These are phyloP conservation scores for Jacaranda mimosifolia DNA, from an alignment of 257 asterid genomes.

Conservation along the genomic window DNA sequence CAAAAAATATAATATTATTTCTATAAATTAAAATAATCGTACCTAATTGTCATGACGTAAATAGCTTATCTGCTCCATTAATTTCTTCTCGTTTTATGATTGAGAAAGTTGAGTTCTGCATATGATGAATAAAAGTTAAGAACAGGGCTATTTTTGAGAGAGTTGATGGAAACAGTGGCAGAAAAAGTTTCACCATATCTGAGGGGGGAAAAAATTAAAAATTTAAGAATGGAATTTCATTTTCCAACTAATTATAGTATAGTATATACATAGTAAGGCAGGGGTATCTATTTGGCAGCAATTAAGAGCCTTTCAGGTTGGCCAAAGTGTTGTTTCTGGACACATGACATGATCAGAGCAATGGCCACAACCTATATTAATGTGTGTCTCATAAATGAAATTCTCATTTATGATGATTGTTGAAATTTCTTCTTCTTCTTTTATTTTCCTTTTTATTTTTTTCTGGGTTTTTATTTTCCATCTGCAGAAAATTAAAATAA, in stretches of 20 bases:
- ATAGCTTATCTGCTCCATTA: slow-evolving; percentile 20
- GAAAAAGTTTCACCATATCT: neutral
- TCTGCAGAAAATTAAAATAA: neutral
- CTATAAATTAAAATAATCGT: neutral
- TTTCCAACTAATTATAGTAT: slow-evolving; percentile 49
- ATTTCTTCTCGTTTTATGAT: neutral
- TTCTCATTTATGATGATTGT: slow-evolving; percentile 47
- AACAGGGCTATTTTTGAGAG: slow-evolving; percentile 12
- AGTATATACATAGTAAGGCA: slow-evolving; percentile 43
- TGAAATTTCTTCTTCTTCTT: neutral
- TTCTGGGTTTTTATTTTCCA: neutral
- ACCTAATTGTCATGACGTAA: slow-evolving; percentile 38
- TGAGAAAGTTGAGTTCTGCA: slow-evolving; percentile 16
- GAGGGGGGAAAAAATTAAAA: neutral
- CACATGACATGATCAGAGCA: slow-evolving; percentile 69
- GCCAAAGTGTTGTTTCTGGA: slow-evolving; percentile 58
- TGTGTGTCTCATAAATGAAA: slow-evolving; percentile 61
- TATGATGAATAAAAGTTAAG: too few relatives aligned
- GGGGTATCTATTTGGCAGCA: slow-evolving; percentile 46
- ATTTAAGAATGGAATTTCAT: slow-evolving; percentile 37
- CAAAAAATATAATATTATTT: neutral
- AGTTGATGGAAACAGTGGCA: slow-evolving; percentile 14
- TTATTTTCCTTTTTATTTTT: neutral
- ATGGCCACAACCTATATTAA: slow-evolving; percentile 58
- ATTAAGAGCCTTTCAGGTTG: slow-evolving; percentile 52